Evolutionary conservation across 1,284 basidiomycete species (phyloP).

Genomic region (Trichosporon sp.): DNA sequence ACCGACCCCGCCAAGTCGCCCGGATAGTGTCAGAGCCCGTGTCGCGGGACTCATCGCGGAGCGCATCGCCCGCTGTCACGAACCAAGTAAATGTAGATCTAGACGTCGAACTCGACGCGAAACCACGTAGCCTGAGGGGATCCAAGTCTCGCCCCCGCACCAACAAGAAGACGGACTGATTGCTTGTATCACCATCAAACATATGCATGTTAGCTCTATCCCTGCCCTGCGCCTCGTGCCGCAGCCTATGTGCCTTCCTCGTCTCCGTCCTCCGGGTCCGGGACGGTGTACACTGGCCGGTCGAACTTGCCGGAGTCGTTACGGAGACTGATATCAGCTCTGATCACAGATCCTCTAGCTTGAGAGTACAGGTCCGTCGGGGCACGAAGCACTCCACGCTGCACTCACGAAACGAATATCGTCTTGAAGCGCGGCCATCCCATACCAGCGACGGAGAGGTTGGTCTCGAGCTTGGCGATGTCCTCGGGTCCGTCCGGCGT

Average conservation of each 20-base stretch:
- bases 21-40: slow-evolving; percentile 14
- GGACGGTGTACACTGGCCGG: slow-evolving; percentile 38
- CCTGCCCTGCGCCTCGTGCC: slow-evolving; percentile 6
- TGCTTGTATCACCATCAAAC: slow-evolving; percentile 11
- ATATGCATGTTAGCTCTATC: slow-evolving; percentile 22
- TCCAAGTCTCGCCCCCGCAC: neutral
- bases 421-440: slow-evolving; percentile 50
- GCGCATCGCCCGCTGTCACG: neutral
- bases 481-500: slow-evolving; percentile 26
- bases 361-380: too few species aligned
- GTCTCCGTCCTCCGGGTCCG: slow-evolving; percentile 32
- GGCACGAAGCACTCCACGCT: too few species aligned
- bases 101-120: slow-evolving; percentile 28
- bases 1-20: neutral
- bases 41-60: neutral
- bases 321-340: slow-evolving; percentile 37
- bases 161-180: slow-evolving; percentile 31
- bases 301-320: slow-evolving; percentile 39
- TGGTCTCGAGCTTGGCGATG: slow-evolving; percentile 24
- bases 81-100: neutral
- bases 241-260: slow-evolving; percentile 22
- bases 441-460: slow-evolving; percentile 31
- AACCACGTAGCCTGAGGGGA: neutral
- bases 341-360: too few species aligned
- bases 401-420: slow-evolving; percentile 47